Evolutionary conservation across 139 green algal genomes (phyloP), one percentile per base, ranked within the genome.

Genomic region (Zygnema circumcarinatum): DNA sequence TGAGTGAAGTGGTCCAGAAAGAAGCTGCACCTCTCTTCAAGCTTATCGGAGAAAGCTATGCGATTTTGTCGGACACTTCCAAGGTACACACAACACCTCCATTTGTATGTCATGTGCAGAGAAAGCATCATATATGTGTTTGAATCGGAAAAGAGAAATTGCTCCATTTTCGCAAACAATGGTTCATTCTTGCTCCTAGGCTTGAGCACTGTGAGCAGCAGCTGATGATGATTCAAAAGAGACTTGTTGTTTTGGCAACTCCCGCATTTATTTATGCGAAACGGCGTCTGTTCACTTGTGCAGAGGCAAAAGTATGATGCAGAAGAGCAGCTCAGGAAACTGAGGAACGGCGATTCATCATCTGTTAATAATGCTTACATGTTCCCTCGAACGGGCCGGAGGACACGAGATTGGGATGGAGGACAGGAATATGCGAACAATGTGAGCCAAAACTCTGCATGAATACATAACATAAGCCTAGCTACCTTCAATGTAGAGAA

Each of bases 1-100:
- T 89, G 56, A 39, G 36, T 25, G 85, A 79, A 38, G 75, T 41
- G 25, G 40, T 87, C 25, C 53, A 85, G 42, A 76, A 68, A n/a
- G 85, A 90, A 32, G 79, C 86, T 0, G 87, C 85, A 32, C 67
- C 47, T 1, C 87, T 91, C 21, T 91, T 91, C 87, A 91, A 91
- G 73, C 21, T 76, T 41, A 91, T 91, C n/a, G 80, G 39, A 2
- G 80, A 91, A 1, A 81, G 80, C 1, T 84, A 91, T 81, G 31
- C 56, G 2, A 79, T 88, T 53, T 75, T 91, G 20, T 88, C 80
- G 0, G 80, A 91, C 35, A 20, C 29, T 25, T 42, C 11, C 73
- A 91, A 91, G 80, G 80, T 90, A 38, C 20, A 0, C 38, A 73
- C 38, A 0, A 32, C 40, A 25, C 1, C 39, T 3, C 76, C 74